Evolutionary conservation across 768 basidiomycete species (phyloP).

Genomic region (Boletus fagicola): DNA sequence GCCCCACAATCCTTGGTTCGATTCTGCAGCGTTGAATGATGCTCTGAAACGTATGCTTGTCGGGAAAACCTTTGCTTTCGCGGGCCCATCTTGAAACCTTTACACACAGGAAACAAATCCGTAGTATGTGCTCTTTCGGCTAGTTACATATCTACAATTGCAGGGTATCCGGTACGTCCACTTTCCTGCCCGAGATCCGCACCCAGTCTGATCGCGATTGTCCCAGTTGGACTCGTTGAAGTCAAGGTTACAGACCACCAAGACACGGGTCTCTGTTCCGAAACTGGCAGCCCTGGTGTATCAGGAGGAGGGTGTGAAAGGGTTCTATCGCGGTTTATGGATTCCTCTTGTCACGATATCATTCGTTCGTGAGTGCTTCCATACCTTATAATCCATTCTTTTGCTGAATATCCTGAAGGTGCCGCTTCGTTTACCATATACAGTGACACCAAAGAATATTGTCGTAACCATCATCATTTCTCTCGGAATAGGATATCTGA

Average conservation of each 20-base stretch:
- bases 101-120: slow-evolving; percentile 68
- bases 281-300: slow-evolving; percentile 71
- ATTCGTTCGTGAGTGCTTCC: slow-evolving; percentile 76
- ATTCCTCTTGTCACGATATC: slow-evolving; percentile 95
- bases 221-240: slow-evolving; percentile 89
- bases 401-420: slow-evolving; percentile 42
- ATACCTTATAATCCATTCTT: neutral
- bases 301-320: slow-evolving; percentile 80
- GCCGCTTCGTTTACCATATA: slow-evolving; percentile 93
- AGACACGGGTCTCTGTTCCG: slow-evolving; percentile 70
- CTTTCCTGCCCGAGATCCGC: neutral
- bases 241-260: slow-evolving; percentile 85
- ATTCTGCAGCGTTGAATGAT: slow-evolving; percentile 60
- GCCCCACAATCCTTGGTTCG: slow-evolving; percentile 61
- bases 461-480: slow-evolving; percentile 57
- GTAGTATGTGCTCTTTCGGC: slow-evolving; percentile 89
- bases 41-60: slow-evolving; percentile 57
- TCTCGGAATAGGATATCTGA: slow-evolving; percentile 59
- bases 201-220: neutral
- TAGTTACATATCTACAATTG: slow-evolving; percentile 89
- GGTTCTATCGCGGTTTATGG: slow-evolving; percentile 89
- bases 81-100: slow-evolving; percentile 6
- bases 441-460: slow-evolving; percentile 75
- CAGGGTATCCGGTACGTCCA: slow-evolving; percentile 73
- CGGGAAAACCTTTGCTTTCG: neutral